These are phyloP conservation scores for Candida vartiovaarae DNA, from an alignment of 805 yeast genomes.

Conservation along the genomic window DNA sequence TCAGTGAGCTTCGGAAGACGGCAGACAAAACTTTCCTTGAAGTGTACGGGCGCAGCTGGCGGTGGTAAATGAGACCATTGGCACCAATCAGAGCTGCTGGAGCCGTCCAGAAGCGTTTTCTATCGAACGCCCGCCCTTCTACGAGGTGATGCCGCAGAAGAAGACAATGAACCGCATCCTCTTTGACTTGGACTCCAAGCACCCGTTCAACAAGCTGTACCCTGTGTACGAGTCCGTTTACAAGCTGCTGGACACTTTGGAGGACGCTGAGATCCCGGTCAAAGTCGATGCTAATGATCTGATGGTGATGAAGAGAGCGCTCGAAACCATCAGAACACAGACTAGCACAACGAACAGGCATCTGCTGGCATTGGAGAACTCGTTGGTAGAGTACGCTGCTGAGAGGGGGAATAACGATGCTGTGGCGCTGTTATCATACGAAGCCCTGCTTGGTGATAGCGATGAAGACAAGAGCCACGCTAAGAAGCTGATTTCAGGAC, in stretches of 20 bases:
- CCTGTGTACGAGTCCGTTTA: constrained; percentile 50
- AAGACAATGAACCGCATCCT: constrained; percentile 49
- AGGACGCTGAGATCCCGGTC: constrained; percentile 29
- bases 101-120: constrained; percentile 5
- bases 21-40: too few relatives aligned
- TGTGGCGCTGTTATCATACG: constrained; percentile 63
- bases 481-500: constrained; percentile 45
- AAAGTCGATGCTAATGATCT: constrained; percentile 50
- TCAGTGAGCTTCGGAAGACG: too few relatives aligned
- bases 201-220: constrained; percentile 44
- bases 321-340: constrained; percentile 52
- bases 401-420: constrained; percentile 81
- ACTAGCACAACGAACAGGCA: constrained; percentile 54
- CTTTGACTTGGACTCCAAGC: constrained; percentile 59
- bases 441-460: constrained; percentile 40
- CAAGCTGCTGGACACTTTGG: constrained; percentile 31
- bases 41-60: too few relatives aligned
- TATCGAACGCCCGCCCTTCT: constrained; percentile 30
- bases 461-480: constrained; percentile 60
- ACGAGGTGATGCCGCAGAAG: constrained; percentile 50
- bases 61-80: too few relatives aligned
- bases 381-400: constrained; percentile 75
- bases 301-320: constrained; percentile 58
- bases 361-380: constrained; percentile 57
- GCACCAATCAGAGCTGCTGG: too few relatives aligned